Conservation (phyloP, 1,284 basidiomycete species). For the Apiotrichum mycotoxinovorans region DNA sequence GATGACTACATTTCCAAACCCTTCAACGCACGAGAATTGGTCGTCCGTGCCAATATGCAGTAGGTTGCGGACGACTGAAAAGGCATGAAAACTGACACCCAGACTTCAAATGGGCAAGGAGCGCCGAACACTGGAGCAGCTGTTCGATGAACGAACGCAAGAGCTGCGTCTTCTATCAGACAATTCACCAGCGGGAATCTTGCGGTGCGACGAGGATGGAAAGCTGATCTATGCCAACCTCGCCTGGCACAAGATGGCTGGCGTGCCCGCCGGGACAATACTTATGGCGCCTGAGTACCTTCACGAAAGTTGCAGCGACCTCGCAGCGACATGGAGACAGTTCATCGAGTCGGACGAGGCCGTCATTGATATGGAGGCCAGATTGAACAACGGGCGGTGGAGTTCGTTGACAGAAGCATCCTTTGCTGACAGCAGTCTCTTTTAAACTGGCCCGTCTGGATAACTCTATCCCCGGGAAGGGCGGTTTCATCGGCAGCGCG, state of each 20-base stretch:
- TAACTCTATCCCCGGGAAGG: not conserved
- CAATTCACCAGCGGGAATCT: conserved; percentile 41
- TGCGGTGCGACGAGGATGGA: conserved; percentile 30
- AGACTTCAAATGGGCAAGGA: conserved; percentile 43
- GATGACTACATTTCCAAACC: conserved; percentile 49
- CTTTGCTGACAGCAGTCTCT: conserved; percentile 7
- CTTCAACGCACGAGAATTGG: conserved; percentile 48
- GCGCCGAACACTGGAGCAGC: conserved; percentile 34
- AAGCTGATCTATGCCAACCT: conserved; percentile 29
- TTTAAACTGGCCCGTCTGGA: conserved; percentile 38
- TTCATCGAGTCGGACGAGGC: not conserved
- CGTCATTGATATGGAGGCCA: conserved; percentile 20
- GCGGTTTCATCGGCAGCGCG: conserved; percentile 20
- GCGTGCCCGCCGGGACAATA: conserved; percentile 18
- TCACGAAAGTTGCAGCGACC: conserved; percentile 8
- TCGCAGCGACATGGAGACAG: conserved; percentile 20
- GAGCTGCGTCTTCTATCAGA: conserved; percentile 45
- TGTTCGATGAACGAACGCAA: conserved; percentile 40
- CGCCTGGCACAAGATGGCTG: conserved; percentile 34
- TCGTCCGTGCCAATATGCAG: conserved; percentile 48
- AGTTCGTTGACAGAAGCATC: not conserved
- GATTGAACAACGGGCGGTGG: conserved; percentile 36
- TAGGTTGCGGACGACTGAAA: conserved; percentile 27
- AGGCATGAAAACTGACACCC: not conserved
- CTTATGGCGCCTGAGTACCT: conserved; percentile 24